A percentile compares a stretch with the other conserved stretches of the same genome.
These are phyloP conservation scores for Malania oleifera DNA, from an alignment of 164 flowering plant species.

Conservation along the genomic window DNA sequence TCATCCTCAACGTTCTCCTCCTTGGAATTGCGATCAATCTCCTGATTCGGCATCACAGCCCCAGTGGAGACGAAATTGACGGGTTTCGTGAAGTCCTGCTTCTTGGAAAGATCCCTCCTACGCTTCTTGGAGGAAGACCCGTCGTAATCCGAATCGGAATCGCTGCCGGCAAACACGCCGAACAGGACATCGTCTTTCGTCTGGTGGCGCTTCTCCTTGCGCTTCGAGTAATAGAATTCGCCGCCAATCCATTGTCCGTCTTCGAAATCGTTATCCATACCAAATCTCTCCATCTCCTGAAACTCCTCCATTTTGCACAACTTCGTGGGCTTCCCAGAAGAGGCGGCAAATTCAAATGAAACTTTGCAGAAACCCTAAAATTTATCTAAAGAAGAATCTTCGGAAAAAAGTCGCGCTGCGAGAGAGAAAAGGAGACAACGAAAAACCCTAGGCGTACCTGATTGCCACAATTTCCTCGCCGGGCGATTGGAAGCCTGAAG, in stretches of 20 bases:
- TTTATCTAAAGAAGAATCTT: too few species aligned
- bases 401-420: too few species aligned
- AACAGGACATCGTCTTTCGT: conserved; percentile 69
- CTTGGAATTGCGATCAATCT: conserved; percentile 37
- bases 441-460: too few species aligned
- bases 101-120: conserved; percentile 28
- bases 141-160: conserved; percentile 40
- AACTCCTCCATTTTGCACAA: conserved; percentile 54
- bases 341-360: neutral
- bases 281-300: conserved; percentile 78
- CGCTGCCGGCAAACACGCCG: conserved; percentile 57
- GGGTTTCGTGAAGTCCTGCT: conserved; percentile 64
- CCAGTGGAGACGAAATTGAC: conserved; percentile 87
- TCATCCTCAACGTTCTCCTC: conserved; percentile 24
- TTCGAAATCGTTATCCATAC: conserved; percentile 76
- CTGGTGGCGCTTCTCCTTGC: conserved; percentile 59
- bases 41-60: conserved; percentile 61
- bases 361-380: too few species aligned
- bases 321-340: neutral
- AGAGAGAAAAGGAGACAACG: too few species aligned
- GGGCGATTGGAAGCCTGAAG: too few species aligned
- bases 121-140: conserved; percentile 43
- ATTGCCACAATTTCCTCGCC: too few species aligned
- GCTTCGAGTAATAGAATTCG: conserved; percentile 61
- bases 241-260: conserved; percentile 81